Percentiles rank a stretch among this genome's conserved stretches.
These are phyloP conservation scores for Fusarium tricinctum DNA, from an alignment of 2,329 filamentous ascomycete species.

Conservation along the genomic window DNA sequence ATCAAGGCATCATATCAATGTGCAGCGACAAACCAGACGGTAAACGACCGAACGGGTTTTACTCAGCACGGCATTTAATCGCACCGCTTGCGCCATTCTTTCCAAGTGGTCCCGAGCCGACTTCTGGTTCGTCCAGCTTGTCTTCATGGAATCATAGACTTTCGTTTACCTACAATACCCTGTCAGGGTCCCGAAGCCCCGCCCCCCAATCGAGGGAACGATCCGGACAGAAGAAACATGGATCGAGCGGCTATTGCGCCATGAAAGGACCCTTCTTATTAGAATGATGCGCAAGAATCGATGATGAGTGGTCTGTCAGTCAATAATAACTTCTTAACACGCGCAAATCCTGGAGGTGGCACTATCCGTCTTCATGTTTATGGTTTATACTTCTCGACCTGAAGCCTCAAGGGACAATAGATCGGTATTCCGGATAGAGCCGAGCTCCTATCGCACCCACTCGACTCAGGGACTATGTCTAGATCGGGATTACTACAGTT, in stretches of 20 bases:
- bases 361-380: background rate
- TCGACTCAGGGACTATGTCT: constrained; percentile 47
- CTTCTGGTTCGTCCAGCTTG: constrained; percentile 38
- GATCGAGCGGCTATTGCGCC: constrained; percentile 24
- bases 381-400: background rate
- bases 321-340: background rate
- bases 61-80: constrained; percentile 44
- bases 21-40: constrained; percentile 15
- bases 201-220: constrained; percentile 31
- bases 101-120: constrained; percentile 37
- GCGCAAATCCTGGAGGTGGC: constrained; percentile 5
- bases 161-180: constrained; percentile 14
- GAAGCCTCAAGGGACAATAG: constrained; percentile 21
- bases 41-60: constrained; percentile 16
- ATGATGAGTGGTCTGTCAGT: constrained; percentile 1
- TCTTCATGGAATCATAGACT: constrained; percentile 45
- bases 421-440: constrained; percentile 36
- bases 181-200: constrained; percentile 35
- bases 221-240: constrained; percentile 20
- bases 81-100: constrained; percentile 44
- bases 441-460: constrained; percentile 48
- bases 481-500: constrained; percentile 45
- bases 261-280: constrained; percentile 19
- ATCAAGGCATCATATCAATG: constrained; percentile 28
- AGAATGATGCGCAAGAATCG: constrained; percentile 13